Evolutionary conservation across 2,329 filamentous ascomycete species (phyloP).

Genomic region (Penicillium sp.): DNA sequence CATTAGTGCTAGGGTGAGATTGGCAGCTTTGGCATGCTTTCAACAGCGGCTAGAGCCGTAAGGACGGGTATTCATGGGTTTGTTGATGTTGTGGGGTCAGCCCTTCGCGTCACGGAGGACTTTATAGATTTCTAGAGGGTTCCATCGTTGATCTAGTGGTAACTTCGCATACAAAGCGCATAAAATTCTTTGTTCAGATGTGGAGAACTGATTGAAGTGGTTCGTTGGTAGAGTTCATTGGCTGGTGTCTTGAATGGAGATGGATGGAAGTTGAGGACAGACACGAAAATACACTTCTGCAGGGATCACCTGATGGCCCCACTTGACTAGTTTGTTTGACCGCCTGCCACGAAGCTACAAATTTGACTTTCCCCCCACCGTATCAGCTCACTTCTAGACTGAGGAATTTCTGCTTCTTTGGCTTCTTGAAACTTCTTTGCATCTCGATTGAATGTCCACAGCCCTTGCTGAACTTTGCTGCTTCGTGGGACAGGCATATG

Average conservation of each 20-base stretch:
- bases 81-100: conserved; percentile 40
- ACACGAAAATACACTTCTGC: neutral
- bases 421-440: neutral
- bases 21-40: conserved; percentile 1
- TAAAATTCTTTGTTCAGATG: neutral
- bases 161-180: neutral
- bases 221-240: neutral
- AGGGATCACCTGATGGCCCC: conserved; percentile 18
- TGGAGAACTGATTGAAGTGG: neutral
- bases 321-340: conserved; percentile 17
- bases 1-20: neutral
- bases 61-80: conserved; percentile 43
- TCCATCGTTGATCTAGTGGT: neutral
- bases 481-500: conserved; percentile 30
- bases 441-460: conserved; percentile 21
- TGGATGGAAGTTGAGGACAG: neutral
- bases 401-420: conserved; percentile 1
- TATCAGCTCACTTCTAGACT: conserved; percentile 3
- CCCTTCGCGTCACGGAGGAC: conserved; percentile 16
- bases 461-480: conserved; percentile 7
- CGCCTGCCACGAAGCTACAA: conserved; percentile 25
- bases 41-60: conserved; percentile 38
- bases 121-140: conserved; percentile 1
- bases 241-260: neutral
- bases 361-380: conserved; percentile 16